Conservation (phyloP, 345 rosid genomes). For the Eutrema yunnanense region DNA sequence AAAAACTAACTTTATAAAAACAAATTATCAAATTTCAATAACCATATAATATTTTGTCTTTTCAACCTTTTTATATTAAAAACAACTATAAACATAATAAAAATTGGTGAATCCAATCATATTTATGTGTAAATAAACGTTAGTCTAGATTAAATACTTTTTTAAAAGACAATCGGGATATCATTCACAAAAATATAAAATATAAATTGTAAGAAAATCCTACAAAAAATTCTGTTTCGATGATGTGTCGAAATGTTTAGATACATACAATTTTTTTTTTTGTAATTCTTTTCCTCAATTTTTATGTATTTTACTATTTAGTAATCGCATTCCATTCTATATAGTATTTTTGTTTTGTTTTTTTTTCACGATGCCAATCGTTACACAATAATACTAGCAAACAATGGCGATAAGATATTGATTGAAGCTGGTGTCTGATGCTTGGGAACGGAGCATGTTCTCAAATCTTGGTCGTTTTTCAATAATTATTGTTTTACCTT, state of each 20-base stretch:
- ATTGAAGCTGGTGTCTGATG: slow-evolving; percentile 11
- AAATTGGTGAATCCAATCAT: neutral
- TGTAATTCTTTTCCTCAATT: neutral
- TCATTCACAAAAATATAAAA: neutral
- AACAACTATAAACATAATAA: neutral
- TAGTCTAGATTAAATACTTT: no score
- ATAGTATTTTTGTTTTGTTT: neutral
- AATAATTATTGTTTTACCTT: neutral
- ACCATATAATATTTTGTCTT: neutral
- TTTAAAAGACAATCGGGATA: neutral
- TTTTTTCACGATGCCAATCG: neutral
- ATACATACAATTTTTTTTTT: neutral
- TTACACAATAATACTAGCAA: neutral
- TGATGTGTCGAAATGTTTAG: neutral
- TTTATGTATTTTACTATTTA: neutral
- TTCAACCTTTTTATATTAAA: neutral
- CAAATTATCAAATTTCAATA: neutral
- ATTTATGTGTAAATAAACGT: neutral
- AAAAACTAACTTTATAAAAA: no score
- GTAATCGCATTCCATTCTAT: neutral
- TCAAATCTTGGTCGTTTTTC: slow-evolving; percentile 24
- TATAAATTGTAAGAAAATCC: no score
- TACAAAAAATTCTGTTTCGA: no score
- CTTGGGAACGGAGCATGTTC: slow-evolving; percentile 18
- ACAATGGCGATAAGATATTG: neutral